These are phyloP conservation scores for Myochromella boudieri DNA, from an alignment of 768 basidiomycete species.

Conservation along the genomic window DNA sequence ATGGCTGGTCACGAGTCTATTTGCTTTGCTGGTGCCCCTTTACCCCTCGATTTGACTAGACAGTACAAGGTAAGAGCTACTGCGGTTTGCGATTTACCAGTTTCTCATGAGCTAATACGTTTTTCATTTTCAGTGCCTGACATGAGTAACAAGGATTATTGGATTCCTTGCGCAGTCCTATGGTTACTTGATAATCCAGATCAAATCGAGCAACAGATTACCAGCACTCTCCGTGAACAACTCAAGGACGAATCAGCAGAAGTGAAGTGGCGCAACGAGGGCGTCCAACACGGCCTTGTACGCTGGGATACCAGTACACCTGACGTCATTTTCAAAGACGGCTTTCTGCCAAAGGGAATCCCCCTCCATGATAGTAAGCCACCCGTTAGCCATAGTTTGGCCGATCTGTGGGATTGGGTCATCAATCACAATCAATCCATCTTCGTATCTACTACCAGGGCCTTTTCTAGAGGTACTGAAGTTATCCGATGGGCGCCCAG, in stretches of 20 bases:
- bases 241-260: not conserved
- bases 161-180: not conserved
- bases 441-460: not conserved
- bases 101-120: too few relatives aligned
- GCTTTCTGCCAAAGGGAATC: not conserved
- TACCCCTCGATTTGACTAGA: too few relatives aligned
- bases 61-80: too few relatives aligned
- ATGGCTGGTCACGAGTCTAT: too few relatives aligned
- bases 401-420: slow-evolving; percentile 1
- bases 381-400: not conserved
- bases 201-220: slow-evolving; percentile 1
- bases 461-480: not conserved
- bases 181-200: not conserved
- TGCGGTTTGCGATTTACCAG: too few relatives aligned
- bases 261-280: not conserved
- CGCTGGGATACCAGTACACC: slow-evolving; percentile 3
- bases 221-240: not conserved
- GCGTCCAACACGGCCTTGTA: not conserved
- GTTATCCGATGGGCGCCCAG: not conserved
- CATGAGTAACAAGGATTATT: not conserved
- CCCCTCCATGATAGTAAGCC: not conserved
- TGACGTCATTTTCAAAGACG: slow-evolving; percentile 6
- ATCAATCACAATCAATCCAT: slow-evolving; percentile 1
- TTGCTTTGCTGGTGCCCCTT: too few relatives aligned
- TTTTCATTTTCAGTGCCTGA: too few relatives aligned